Conservation (phyloP, 148 eudicot genomes). For the Cornus controversa region DNA sequence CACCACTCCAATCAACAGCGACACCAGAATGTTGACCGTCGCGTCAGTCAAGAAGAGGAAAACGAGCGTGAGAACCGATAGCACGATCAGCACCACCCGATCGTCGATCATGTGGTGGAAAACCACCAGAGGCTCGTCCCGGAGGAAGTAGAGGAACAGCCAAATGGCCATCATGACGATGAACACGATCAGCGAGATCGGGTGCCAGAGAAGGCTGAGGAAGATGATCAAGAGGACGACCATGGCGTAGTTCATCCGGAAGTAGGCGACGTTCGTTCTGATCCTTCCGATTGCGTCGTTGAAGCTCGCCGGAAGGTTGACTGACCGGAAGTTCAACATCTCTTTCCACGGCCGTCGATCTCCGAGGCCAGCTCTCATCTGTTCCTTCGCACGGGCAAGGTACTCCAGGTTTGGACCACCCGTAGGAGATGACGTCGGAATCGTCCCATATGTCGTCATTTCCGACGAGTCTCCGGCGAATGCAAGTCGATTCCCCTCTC, state of each 20-base stretch:
- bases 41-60: constrained; percentile 55
- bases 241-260: constrained; percentile 70
- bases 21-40: constrained; percentile 38
- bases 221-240: constrained; percentile 49
- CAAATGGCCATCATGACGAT: constrained; percentile 56
- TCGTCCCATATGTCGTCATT: constrained; percentile 60
- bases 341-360: constrained; percentile 71
- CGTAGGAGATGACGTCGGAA: constrained; percentile 38
- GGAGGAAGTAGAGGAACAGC: constrained; percentile 72
- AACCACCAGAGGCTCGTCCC: constrained; percentile 62
- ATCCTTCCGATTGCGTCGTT: constrained; percentile 43
- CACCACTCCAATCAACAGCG: constrained; percentile 39
- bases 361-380: constrained; percentile 45
- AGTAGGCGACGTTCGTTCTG: constrained; percentile 53
- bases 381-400: constrained; percentile 63
- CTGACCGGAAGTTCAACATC: constrained; percentile 47
- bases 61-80: constrained; percentile 46
- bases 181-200: constrained; percentile 77
- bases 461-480: not conserved
- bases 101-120: constrained; percentile 41
- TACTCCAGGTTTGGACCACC: constrained; percentile 41
- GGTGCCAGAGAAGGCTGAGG: constrained; percentile 76
- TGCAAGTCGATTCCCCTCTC: not conserved
- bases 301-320: constrained; percentile 33
- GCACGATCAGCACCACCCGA: constrained; percentile 40